Conservation (phyloP, 345 rosid species). For the Triadica sebifera region DNA sequence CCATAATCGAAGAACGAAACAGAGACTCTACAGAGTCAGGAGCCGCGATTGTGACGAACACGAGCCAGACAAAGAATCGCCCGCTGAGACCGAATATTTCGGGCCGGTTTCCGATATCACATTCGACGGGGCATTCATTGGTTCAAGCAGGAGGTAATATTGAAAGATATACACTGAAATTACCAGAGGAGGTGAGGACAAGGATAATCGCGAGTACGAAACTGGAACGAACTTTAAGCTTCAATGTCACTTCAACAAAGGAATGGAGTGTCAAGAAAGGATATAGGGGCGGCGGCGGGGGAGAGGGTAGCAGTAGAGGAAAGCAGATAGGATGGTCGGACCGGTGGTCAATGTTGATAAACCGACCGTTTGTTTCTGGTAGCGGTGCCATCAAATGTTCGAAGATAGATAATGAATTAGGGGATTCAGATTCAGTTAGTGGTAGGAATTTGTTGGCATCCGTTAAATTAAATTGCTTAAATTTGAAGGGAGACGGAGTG, state of each 20-base stretch:
- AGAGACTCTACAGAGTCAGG: slow-evolving; percentile 15
- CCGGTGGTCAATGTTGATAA: slow-evolving; percentile 25
- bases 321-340: slow-evolving; percentile 19
- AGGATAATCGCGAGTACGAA: slow-evolving; percentile 25
- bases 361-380: slow-evolving; percentile 29
- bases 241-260: slow-evolving; percentile 25
- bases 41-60: no score
- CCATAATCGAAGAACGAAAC: slow-evolving; percentile 22
- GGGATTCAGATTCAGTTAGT: slow-evolving; percentile 18
- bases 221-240: slow-evolving; percentile 46
- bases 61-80: neutral
- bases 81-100: slow-evolving; percentile 13
- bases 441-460: slow-evolving; percentile 13
- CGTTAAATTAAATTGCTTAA: slow-evolving; percentile 27
- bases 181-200: slow-evolving; percentile 48
- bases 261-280: slow-evolving; percentile 28
- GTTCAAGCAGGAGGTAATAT: slow-evolving; percentile 23
- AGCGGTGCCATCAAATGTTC: slow-evolving; percentile 16
- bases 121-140: slow-evolving; percentile 59
- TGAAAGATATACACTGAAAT: slow-evolving; percentile 47
- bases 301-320: slow-evolving; percentile 29
- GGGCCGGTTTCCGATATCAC: slow-evolving; percentile 45
- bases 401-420: neutral
- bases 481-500: neutral
- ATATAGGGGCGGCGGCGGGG: slow-evolving; percentile 16